These are phyloP conservation scores for Sporobolus alterniflorus DNA, from an alignment of 202 grass and related monocot species.

Conservation along the genomic window DNA sequence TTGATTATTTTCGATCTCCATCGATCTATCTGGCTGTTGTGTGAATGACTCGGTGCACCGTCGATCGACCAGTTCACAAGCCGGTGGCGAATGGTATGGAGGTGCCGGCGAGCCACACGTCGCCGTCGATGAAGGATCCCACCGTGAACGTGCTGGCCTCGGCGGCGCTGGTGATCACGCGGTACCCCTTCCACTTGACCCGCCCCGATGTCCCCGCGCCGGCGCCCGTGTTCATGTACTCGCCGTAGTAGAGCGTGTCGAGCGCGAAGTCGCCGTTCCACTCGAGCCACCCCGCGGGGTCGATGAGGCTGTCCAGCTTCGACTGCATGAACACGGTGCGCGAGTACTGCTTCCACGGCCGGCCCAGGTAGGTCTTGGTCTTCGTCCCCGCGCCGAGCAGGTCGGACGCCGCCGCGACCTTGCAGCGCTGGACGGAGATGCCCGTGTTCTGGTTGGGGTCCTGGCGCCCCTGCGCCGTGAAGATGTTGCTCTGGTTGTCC, in stretches of 20 bases:
- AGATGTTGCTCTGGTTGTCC: conserved; percentile 69
- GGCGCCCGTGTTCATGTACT: conserved; percentile 73
- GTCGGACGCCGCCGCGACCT: conserved; percentile 65
- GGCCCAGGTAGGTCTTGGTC: conserved; percentile 62
- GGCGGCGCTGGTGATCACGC: conserved; percentile 47
- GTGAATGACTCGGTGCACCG: no score
- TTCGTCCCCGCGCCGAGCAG: conserved; percentile 32
- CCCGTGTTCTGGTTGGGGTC: conserved; percentile 94
- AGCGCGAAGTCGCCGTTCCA: conserved; percentile 77
- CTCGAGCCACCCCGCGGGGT: conserved; percentile 64
- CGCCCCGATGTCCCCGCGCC: conserved; percentile 50
- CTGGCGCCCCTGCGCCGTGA: conserved; percentile 74
- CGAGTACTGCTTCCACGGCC: conserved; percentile 82
- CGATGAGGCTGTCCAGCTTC: conserved; percentile 50
- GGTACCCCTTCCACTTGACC: conserved; percentile 77
- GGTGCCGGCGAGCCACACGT: conserved; percentile 62
- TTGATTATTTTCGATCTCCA: no score
- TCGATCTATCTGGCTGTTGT: no score
- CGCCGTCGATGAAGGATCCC: conserved; percentile 65
- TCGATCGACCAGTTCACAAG: no score
- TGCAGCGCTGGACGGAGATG: conserved; percentile 77
- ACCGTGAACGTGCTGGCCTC: conserved; percentile 74
- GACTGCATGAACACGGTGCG: conserved; percentile 77
- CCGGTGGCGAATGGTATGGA: conserved; percentile 63
- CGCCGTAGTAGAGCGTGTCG: conserved; percentile 86